Conservation (phyloP, 176 grass and related monocot species). For the Bothriochloa decipiens region DNA sequence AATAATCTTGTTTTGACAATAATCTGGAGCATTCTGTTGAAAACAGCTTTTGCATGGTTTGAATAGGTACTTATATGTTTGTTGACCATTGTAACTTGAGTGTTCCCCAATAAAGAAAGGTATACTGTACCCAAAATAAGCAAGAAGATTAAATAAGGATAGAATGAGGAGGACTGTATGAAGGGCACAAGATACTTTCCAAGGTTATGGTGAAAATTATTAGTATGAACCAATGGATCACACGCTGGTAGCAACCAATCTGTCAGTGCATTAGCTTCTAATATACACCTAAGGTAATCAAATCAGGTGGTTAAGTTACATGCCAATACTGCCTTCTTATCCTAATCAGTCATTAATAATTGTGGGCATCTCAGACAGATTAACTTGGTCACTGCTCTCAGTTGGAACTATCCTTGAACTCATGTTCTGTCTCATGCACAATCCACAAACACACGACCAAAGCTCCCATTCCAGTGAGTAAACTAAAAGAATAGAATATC, state of each 20-base stretch:
- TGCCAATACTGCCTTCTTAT: background rate
- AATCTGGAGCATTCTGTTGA: background rate
- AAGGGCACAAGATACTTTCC: background rate
- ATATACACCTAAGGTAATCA: conserved; percentile 20
- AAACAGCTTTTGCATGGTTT: background rate
- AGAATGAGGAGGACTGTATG: background rate
- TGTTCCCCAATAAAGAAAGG: background rate
- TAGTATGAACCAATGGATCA: background rate
- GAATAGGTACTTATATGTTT: background rate
- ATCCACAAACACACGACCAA: background rate
- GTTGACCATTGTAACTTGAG: background rate
- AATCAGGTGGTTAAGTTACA: background rate
- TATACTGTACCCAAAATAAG: background rate
- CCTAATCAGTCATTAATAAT: background rate
- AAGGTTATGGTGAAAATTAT: background rate
- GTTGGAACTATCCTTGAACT: background rate
- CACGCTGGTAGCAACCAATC: background rate
- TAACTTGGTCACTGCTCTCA: background rate
- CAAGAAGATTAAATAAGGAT: background rate
- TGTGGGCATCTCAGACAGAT: background rate
- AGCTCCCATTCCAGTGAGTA: background rate
- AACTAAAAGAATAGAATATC: background rate
- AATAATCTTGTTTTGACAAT: background rate
- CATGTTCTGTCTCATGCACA: background rate
- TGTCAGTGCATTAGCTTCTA: background rate